These are phyloP conservation scores for Fusarium devonianum DNA, from an alignment of 2,329 filamentous ascomycete species.

Conservation along the genomic window DNA sequence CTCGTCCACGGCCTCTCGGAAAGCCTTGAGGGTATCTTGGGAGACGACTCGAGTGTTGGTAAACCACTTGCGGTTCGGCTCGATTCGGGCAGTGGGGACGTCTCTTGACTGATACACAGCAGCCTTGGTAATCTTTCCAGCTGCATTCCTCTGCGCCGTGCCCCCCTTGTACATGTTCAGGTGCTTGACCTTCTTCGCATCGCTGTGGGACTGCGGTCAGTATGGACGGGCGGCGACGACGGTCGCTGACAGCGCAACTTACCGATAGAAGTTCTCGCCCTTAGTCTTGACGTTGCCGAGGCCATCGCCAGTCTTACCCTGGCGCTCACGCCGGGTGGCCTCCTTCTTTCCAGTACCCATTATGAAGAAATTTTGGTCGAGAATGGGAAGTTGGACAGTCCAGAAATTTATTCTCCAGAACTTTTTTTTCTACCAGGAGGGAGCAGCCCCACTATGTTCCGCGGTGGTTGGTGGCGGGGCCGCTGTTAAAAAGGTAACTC, in stretches of 20 bases:
- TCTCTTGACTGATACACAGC: slow-evolving; percentile 86
- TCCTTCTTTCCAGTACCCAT: slow-evolving; percentile 97
- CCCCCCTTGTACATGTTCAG: slow-evolving; percentile 92
- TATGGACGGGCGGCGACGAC: not conserved
- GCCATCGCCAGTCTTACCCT: slow-evolving; percentile 85
- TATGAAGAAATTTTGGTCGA: slow-evolving; percentile 38
- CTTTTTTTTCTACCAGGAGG: slow-evolving; percentile 39
- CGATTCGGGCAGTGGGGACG: slow-evolving; percentile 82
- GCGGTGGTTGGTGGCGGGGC: slow-evolving; percentile 38
- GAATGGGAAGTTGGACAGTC: slow-evolving; percentile 28
- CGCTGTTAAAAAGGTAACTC: not conserved
- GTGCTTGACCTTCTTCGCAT: slow-evolving; percentile 86
- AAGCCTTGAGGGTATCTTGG: slow-evolving; percentile 84
- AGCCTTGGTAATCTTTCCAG: slow-evolving; percentile 84
- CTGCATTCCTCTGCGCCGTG: slow-evolving; percentile 80
- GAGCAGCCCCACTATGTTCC: slow-evolving; percentile 35
- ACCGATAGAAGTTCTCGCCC: slow-evolving; percentile 98
- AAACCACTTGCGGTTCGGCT: slow-evolving; percentile 98
- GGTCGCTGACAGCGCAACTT: slow-evolving; percentile 40
- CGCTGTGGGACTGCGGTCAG: slow-evolving; percentile 43
- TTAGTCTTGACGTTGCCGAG: slow-evolving; percentile 92
- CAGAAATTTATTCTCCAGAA: slow-evolving; percentile 40
- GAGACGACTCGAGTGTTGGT: slow-evolving; percentile 89
- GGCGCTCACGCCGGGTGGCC: slow-evolving; percentile 78
- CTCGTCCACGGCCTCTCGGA: slow-evolving; percentile 91